Evolutionary conservation across 1,284 basidiomycete genomes (phyloP).

Genomic region (Sanghuangporus baumii): DNA sequence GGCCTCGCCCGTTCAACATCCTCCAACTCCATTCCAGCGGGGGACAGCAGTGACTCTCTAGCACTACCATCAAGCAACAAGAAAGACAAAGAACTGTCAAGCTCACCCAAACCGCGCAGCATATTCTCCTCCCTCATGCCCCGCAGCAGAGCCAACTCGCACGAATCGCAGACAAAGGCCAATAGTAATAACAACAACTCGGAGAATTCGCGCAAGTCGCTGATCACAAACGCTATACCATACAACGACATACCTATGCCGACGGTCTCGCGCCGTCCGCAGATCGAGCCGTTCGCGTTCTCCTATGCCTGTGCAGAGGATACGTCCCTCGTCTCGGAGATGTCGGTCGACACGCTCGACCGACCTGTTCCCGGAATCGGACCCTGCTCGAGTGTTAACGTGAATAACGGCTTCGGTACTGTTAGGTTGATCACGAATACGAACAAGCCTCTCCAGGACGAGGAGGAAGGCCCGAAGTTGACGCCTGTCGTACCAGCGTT

Average conservation of each 20-base stretch:
- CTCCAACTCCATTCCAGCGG: constrained; percentile 25
- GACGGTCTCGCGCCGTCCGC: constrained; percentile 28
- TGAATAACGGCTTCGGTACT: not conserved
- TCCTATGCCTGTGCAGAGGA: constrained; percentile 30
- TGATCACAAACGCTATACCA: constrained; percentile 42
- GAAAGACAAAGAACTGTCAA: not conserved
- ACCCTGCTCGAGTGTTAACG: constrained; percentile 6
- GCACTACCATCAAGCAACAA: not conserved
- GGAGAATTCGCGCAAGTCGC: constrained; percentile 31
- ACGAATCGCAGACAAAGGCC: constrained; percentile 10
- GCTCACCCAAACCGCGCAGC: constrained; percentile 2
- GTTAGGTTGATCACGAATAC: constrained; percentile 15
- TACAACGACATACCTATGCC: constrained; percentile 48
- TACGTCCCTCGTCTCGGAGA: constrained; percentile 19
- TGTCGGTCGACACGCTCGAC: constrained; percentile 10
- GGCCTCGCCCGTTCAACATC: constrained; percentile 51
- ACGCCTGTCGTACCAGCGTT: constrained; percentile 59
- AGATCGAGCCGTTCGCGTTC: constrained; percentile 47
- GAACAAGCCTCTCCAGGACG: not conserved
- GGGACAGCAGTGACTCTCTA: constrained; percentile 2
- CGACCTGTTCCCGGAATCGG: constrained; percentile 16
- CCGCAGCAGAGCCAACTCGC: constrained; percentile 3
- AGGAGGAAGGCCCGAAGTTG: constrained; percentile 48
- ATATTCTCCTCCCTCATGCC: not conserved
- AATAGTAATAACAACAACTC: not conserved